A percentile compares a stretch with the other conserved stretches of the same genome.
These are phyloP conservation scores for Sesbania bispinosa DNA, from an alignment of 306 rosid species.

Conservation along the genomic window DNA sequence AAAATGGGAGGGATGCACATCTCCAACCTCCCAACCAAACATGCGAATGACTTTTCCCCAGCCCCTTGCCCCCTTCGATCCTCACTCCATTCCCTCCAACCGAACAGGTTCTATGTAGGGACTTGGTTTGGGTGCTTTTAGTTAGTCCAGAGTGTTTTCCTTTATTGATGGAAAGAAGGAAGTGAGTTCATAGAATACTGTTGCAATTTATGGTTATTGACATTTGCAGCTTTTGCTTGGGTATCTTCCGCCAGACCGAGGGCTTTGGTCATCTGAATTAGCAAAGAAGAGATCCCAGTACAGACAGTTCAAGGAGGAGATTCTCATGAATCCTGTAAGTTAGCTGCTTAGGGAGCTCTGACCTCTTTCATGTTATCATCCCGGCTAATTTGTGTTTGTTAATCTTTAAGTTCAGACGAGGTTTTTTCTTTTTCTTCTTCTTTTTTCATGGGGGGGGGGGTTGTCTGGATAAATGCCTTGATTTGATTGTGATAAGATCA, in stretches of 20 bases:
- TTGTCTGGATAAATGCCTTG: no score
- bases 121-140: conserved; percentile 9
- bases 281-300: conserved; percentile 91
- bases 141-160: not conserved
- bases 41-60: not conserved
- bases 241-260: conserved; percentile 81
- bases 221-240: conserved; percentile 77
- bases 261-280: conserved; percentile 82
- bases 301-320: conserved; percentile 86
- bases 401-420: no score
- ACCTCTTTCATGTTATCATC: not conserved
- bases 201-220: conserved; percentile 26
- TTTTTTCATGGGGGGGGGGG: no score
- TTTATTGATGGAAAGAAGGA: not conserved
- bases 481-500: no score
- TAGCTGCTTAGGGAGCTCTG: conserved; percentile 14
- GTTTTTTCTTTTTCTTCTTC: no score
- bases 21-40: not conserved
- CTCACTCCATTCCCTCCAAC: no score
- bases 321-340: conserved; percentile 98
- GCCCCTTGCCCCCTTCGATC: not conserved
- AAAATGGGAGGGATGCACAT: not conserved
- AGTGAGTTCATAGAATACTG: not conserved
- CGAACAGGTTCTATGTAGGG: no score
- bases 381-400: not conserved